Evolutionary conservation across 441 rosid species (phyloP).

Genomic region (Erodium texanum): DNA sequence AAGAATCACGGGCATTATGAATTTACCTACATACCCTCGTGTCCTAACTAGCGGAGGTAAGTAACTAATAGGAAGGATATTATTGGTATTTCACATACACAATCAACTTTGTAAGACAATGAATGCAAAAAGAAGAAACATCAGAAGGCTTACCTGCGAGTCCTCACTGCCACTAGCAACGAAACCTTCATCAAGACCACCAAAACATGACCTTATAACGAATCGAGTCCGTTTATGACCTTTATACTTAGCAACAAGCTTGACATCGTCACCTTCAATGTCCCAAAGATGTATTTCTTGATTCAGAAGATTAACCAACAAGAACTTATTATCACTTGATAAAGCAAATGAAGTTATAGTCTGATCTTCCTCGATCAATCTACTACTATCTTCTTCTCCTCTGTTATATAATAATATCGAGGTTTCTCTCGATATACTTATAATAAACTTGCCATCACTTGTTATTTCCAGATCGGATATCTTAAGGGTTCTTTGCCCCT

Average conservation of each 20-base stretch:
- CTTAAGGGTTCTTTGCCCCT: constrained; percentile 39
- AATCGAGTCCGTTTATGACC: constrained; percentile 52
- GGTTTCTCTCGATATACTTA: constrained; percentile 41
- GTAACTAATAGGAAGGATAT: not conserved
- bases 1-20: no score
- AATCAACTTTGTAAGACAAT: no score
- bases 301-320: constrained; percentile 48
- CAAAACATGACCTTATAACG: constrained; percentile 56
- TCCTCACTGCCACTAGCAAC: constrained; percentile 72
- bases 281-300: constrained; percentile 63
- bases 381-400: constrained; percentile 36
- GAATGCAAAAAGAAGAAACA: no score
- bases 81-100: no score
- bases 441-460: constrained; percentile 47
- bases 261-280: constrained; percentile 26
- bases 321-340: constrained; percentile 43
- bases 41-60: not conserved
- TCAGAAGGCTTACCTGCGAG: constrained; percentile 37
- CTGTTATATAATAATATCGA: constrained; percentile 43
- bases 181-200: constrained; percentile 50
- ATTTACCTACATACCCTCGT: no score
- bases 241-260: constrained; percentile 41
- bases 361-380: constrained; percentile 37
- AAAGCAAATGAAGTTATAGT: constrained; percentile 58
- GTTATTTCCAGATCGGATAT: constrained; percentile 60